Conservation (phyloP, 495 filamentous ascomycete species). For the Aspergillus baeticus region DNA sequence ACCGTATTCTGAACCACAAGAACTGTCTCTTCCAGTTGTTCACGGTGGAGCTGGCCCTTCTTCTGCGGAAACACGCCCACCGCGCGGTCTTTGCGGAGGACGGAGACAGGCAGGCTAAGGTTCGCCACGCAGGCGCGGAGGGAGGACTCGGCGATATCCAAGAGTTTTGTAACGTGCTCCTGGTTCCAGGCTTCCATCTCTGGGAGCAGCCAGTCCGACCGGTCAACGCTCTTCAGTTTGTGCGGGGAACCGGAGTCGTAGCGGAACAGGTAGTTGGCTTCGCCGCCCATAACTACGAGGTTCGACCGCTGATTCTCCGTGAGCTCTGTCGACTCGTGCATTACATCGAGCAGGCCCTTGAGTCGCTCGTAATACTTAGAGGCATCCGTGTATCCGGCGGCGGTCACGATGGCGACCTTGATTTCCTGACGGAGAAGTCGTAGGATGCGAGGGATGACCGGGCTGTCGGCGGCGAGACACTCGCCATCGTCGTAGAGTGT, state of each 20-base stretch:
- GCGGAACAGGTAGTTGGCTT: conserved; percentile 84
- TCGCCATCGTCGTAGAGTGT: conserved; percentile 95
- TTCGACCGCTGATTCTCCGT: conserved; percentile 65
- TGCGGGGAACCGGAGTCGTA: conserved; percentile 48
- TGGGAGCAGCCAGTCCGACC: conserved; percentile 74
- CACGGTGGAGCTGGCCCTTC: conserved; percentile 68
- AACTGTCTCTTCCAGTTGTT: conserved; percentile 94
- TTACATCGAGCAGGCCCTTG: conserved; percentile 77
- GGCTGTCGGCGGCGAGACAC: conserved; percentile 67
- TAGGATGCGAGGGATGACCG: conserved; percentile 76
- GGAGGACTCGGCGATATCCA: conserved; percentile 83
- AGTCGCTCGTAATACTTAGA: conserved; percentile 80
- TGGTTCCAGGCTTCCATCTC: conserved; percentile 89
- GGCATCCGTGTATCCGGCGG: conserved; percentile 90
- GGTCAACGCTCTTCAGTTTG: conserved; percentile 58
- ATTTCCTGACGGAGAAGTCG: conserved; percentile 59
- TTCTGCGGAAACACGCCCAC: conserved; percentile 77
- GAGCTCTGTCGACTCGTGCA: conserved; percentile 61
- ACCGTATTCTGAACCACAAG: conserved; percentile 89
- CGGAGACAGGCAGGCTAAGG: conserved; percentile 70
- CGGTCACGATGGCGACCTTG: conserved; percentile 92
- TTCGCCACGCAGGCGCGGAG: conserved; percentile 74
- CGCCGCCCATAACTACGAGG: conserved; percentile 87
- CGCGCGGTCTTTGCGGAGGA: conserved; percentile 89
- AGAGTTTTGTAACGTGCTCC: conserved; percentile 68